These are phyloP conservation scores for Elongisporangium anandrum DNA, from an alignment of 352 stramenopile genomes.

Conservation along the genomic window DNA sequence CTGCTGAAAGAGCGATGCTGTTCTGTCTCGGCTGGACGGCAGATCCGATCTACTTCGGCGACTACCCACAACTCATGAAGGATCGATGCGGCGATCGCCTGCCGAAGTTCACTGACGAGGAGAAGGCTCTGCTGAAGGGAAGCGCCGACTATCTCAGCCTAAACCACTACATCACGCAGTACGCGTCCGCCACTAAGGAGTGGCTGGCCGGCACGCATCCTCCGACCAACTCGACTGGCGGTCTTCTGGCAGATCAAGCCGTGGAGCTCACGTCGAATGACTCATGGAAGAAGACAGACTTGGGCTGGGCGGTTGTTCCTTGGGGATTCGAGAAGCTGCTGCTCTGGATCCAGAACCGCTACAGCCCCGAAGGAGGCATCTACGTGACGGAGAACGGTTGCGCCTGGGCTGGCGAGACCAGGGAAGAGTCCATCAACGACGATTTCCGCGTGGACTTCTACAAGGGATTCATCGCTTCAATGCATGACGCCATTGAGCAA, in stretches of 20 bases:
- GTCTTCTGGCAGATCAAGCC: conserved; percentile 41
- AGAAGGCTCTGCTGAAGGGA: too few relatives aligned
- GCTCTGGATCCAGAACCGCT: conserved; percentile 86
- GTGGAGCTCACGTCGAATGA: conserved; percentile 36
- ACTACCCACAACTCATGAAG: too few relatives aligned
- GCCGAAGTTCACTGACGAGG: too few relatives aligned
- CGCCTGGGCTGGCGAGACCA: conserved; percentile 52
- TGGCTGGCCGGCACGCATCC: too few relatives aligned
- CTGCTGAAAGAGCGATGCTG: too few relatives aligned
- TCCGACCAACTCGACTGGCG: too few relatives aligned
- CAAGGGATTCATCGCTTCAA: conserved; percentile 73
- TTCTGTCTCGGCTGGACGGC: too few relatives aligned
- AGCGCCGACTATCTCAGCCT: too few relatives aligned
- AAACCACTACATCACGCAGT: too few relatives aligned
- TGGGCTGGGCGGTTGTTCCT: conserved; percentile 72
- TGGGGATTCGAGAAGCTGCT: conserved; percentile 89
- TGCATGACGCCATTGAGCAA: conserved; percentile 37
- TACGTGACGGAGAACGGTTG: conserved; percentile 93
- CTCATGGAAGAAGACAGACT: conserved; percentile 67
- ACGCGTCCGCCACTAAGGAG: too few relatives aligned
- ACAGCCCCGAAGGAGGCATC: conserved; percentile 66
- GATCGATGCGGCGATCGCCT: too few relatives aligned
- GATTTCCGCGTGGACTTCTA: conserved; percentile 77
- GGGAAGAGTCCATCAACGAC: conserved; percentile 73
- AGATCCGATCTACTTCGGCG: too few relatives aligned